These are phyloP conservation scores for Zizania latifolia DNA, from an alignment of 176 grass and related monocot species.

Conservation along the genomic window DNA sequence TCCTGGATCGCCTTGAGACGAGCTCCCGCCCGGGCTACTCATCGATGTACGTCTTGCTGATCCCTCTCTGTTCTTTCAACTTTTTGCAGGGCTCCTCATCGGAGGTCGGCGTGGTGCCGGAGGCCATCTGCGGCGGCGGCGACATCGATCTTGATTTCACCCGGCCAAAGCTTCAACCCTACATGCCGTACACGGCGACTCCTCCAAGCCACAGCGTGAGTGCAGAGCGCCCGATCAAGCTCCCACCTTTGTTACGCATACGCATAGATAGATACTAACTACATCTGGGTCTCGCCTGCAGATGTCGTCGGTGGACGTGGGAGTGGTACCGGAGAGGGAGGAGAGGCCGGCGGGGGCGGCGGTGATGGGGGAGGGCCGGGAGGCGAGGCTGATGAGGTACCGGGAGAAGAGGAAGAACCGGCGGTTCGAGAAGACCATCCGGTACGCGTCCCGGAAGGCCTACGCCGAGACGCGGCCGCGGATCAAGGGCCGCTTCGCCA, in stretches of 20 bases:
- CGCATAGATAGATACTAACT: neutral
- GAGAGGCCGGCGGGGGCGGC: conserved; percentile 12
- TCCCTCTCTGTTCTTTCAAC: neutral
- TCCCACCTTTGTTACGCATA: neutral
- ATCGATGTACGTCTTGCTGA: neutral
- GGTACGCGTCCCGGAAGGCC: conserved; percentile 88
- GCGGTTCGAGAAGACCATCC: conserved; percentile 92
- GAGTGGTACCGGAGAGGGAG: conserved; percentile 46
- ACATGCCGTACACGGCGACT: conserved; percentile 35
- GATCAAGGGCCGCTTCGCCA: conserved; percentile 89
- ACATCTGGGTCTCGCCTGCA: neutral
- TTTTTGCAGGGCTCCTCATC: conserved; percentile 63
- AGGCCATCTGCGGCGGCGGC: conserved; percentile 32
- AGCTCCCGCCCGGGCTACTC: neutral
- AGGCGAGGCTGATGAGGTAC: conserved; percentile 85
- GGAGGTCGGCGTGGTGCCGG: conserved; percentile 79
- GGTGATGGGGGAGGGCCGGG: conserved; percentile 39
- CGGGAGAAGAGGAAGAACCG: conserved; percentile 88
- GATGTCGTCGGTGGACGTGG: conserved; percentile 53
- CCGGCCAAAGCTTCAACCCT: conserved; percentile 19
- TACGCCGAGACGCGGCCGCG: conserved; percentile 85
- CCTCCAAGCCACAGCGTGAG: conserved; percentile 29
- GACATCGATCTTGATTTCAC: conserved; percentile 48
- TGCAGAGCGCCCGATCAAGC: neutral
- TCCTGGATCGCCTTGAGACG: neutral